Conservation (phyloP, 768 basidiomycete genomes). For the Grammothele lineata region DNA sequence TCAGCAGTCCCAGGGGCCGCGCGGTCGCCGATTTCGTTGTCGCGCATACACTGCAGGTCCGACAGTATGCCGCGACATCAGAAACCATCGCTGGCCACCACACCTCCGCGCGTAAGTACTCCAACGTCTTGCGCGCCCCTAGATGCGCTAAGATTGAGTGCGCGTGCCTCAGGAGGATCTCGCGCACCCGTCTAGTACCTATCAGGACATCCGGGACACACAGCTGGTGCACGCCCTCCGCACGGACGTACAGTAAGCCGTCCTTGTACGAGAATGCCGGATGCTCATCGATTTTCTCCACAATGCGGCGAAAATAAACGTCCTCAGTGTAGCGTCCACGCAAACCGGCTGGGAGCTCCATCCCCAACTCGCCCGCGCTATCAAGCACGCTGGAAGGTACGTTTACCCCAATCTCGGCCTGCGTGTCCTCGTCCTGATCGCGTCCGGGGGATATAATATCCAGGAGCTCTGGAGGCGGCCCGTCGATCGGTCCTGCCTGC, state of each 20-base stretch:
- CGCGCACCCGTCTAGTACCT: constrained; percentile 16
- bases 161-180: constrained; percentile 31
- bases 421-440: neutral
- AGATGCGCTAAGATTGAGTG: constrained; percentile 38
- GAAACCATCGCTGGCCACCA: constrained; percentile 36
- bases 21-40: constrained; percentile 13
- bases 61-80: constrained; percentile 25
- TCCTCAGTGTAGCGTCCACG: constrained; percentile 25
- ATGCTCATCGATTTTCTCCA: constrained; percentile 18
- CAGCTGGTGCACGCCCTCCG: neutral
- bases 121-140: constrained; percentile 29
- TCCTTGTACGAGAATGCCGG: constrained; percentile 24
- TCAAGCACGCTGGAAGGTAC: neutral
- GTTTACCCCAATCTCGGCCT: too few species aligned
- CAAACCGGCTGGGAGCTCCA: constrained; percentile 10
- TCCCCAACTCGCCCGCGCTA: neutral
- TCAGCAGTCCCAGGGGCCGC: constrained; percentile 20
- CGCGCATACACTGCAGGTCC: constrained; percentile 18
- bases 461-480: too few species aligned
- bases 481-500: too few species aligned
- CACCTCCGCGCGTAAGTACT: constrained; percentile 27
- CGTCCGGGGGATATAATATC: too few species aligned
- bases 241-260: constrained; percentile 19
- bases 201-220: constrained; percentile 24
- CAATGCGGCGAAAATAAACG: constrained; percentile 25